Base-by-base conservation (phyloP, 768 basidiomycete species). In the Albatrellus ellisii region DNA sequence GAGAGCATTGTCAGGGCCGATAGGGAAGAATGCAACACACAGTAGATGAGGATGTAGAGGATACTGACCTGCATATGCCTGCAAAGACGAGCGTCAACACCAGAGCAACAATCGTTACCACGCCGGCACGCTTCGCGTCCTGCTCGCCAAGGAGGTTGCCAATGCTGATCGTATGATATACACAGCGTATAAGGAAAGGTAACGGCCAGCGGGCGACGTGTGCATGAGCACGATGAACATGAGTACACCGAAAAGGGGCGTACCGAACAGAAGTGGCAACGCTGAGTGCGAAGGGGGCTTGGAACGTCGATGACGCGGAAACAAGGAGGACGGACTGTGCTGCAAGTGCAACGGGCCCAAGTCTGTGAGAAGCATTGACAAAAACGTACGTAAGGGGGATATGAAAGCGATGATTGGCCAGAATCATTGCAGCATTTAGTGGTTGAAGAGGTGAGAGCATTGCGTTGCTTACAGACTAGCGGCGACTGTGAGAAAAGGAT, bases 141-240 rank as follows among this genome's bases (percentile, higher is more conserved):
- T 72, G 66, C 48, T 90, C 83, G 4, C 92, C 91, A 2, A 95
- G 69, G 2, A 94, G 66, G 54, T 95, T 95, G 10, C 91, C 91
- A 24, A 91, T 79, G 7, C 87, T 87, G 42, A 4, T 26, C 15
- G 21, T n/a, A n/a, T n/a, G n/a, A n/a, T n/a, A n/a, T n/a, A n/a
- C n/a, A n/a, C n/a, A n/a, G n/a, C n/a, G n/a, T n/a, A n/a, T n/a
- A n/a, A n/a, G n/a, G n/a, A n/a, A n/a, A n/a, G n/a, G n/a, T n/a
- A n/a, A n/a, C n/a, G n/a, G n/a, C n/a, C n/a, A n/a, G n/a, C n/a
- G n/a, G n/a, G n/a, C n/a, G n/a, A n/a, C n/a, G n/a, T n/a, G n/a
- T n/a, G n/a, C n/a, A n/a, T n/a, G 21, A 21, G 4, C 36, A 41
- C 26, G 39, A 31, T 25, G 34, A n/a, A 22, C 7, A 34, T 32